Conservation (phyloP, 225 moss, liverwort and hornwort species). For the Pleurozium schreberi region DNA sequence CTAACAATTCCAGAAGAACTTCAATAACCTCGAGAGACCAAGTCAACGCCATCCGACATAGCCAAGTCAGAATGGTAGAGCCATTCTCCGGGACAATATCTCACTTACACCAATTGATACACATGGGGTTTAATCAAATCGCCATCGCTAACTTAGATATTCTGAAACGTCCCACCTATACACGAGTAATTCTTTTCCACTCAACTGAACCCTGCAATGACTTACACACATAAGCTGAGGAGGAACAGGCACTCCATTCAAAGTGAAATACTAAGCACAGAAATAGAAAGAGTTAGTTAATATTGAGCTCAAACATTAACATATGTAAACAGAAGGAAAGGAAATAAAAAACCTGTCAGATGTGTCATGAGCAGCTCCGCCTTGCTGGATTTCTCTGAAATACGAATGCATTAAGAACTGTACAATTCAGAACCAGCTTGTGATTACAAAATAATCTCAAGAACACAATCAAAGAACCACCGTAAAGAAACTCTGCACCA, state of each 20-base stretch:
- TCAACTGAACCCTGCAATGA: background rate
- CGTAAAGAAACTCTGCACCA: background rate
- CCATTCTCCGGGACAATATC: background rate
- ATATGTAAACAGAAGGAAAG: background rate
- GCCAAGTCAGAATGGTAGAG: background rate
- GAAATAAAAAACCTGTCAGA: constrained; percentile 21
- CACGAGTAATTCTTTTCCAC: background rate
- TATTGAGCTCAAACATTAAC: background rate
- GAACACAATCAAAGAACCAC: background rate
- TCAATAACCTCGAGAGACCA: background rate
- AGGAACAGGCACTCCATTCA: background rate
- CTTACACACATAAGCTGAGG: background rate
- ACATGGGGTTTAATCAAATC: background rate
- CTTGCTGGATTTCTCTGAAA: constrained; percentile 32
- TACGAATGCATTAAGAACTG: background rate
- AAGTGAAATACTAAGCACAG: background rate
- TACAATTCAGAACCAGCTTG: background rate
- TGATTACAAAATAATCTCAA: background rate
- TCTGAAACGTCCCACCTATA: background rate
- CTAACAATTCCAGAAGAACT: background rate
- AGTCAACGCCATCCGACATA: background rate
- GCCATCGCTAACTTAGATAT: background rate
- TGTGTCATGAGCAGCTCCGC: constrained; percentile 33
- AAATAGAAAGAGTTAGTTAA: background rate
- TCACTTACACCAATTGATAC: background rate